Evolutionary conservation across 495 filamentous ascomycete species (phyloP), one percentile per base, ranked within the genome.

Genomic region (Xylaria castorea): DNA sequence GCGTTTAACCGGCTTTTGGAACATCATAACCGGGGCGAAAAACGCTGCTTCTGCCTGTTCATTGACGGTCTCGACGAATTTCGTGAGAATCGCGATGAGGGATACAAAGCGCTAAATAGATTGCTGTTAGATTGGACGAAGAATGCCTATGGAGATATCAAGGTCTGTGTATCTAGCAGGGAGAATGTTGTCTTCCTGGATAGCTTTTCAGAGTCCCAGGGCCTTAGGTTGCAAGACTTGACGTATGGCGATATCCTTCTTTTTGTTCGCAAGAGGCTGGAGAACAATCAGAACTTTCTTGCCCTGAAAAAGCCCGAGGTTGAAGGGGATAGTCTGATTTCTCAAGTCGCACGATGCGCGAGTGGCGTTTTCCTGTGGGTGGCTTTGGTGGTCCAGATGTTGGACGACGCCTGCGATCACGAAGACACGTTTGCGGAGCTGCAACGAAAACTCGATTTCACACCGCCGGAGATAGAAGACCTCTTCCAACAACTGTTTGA

Each of bases 41-140:
- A 66, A 27, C 62, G 38, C 27, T 66, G 62, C 36, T 66, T 66
- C 62, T 66, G 38, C n/a, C n/a, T n/a, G n/a, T n/a, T n/a, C n/a
- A n/a, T n/a, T n/a, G n/a, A n/a, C n/a, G n/a, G n/a, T n/a, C 62
- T 66, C 12, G 62, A 66, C 38, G 62, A 66, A 25, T 51, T 42
- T 4, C 38, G 36, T n/a, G 62, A 66, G 36, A 66, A 9, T 6
- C 36, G 20, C 38, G 62, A 20, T 6, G 36, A 36, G n/a, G 36
- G 62, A n/a, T 51, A 51, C 48, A 51, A 51, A 51, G n/a, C 48
- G 18, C 7, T 51, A 25, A 25, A 6, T 5, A 51, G 48, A 20
- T 5, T 51, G 11, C 48, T 51, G 6, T 51, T n/a, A 51, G 20
- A 6, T 11, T 51, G n/a, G 48, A 25, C 48, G 3, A 25, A 51